Conservation (phyloP, 208 protist species). For the Leptomonas pyrrhocoris region DNA sequence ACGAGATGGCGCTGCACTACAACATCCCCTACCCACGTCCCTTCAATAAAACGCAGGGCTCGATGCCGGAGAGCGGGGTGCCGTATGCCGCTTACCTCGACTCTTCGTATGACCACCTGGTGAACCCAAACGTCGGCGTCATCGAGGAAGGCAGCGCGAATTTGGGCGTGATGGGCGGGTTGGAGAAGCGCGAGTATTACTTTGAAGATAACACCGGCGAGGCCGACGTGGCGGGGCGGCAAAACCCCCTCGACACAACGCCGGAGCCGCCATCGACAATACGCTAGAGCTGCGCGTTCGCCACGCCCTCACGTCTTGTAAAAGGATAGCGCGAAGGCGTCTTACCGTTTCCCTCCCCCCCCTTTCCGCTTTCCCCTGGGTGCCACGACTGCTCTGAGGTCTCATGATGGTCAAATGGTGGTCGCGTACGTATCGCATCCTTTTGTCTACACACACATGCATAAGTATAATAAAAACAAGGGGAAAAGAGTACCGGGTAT, state of each 20-base stretch:
- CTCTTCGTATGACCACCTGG: constrained; percentile 79
- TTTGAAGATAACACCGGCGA: constrained; percentile 54
- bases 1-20: constrained; percentile 88
- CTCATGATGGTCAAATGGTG: too few species aligned
- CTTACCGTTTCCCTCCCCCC: too few species aligned
- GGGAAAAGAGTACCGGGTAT: too few species aligned
- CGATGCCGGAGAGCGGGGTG: constrained; percentile 80
- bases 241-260: constrained; percentile 41
- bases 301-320: neutral
- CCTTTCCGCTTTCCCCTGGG: too few species aligned
- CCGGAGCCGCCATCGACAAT: constrained; percentile 37
- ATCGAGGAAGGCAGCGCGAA: constrained; percentile 77
- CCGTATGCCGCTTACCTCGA: constrained; percentile 85
- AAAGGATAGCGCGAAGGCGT: too few species aligned
- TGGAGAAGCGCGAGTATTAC: constrained; percentile 39
- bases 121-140: constrained; percentile 69
- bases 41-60: constrained; percentile 81
- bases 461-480: too few species aligned
- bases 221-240: constrained; percentile 53
- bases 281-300: neutral
- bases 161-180: constrained; percentile 67
- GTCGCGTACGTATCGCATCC: too few species aligned
- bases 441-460: too few species aligned
- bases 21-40: constrained; percentile 83
- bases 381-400: too few species aligned